Conservation (phyloP, 768 basidiomycete species). For the Mycena maculata region DNA sequence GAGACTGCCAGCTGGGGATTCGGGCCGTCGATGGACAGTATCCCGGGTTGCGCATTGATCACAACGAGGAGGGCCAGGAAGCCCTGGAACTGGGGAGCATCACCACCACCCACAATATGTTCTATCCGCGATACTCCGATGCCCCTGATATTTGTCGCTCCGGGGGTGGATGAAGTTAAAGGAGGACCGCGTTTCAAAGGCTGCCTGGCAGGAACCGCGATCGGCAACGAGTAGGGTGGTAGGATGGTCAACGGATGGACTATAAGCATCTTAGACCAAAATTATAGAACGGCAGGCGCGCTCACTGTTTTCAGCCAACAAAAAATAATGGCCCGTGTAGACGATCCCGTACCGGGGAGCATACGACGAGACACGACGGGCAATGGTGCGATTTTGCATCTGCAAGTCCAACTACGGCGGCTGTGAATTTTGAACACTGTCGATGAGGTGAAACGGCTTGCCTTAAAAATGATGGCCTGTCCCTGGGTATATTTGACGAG, state of each 20-base stretch:
- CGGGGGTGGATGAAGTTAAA: neutral
- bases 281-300: neutral
- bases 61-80: constrained; percentile 1
- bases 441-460: neutral
- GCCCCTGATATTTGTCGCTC: neutral
- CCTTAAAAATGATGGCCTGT: neutral
- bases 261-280: neutral
- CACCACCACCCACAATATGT: neutral
- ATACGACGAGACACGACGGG: constrained; percentile 2
- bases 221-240: neutral
- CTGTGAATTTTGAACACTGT: neutral
- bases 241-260: neutral
- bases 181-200: neutral
- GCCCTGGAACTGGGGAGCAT: neutral
- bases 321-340: neutral
- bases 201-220: neutral
- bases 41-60: neutral
- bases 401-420: neutral
- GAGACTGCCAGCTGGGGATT: neutral
- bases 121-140: constrained; percentile 1
- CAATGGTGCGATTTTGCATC: constrained; percentile 1
- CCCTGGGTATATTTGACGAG: neutral
- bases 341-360: neutral
- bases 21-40: neutral
- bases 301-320: constrained; percentile 5